Conservation (phyloP, 139 green algal genomes). For the Dunaliella sp. region DNA sequence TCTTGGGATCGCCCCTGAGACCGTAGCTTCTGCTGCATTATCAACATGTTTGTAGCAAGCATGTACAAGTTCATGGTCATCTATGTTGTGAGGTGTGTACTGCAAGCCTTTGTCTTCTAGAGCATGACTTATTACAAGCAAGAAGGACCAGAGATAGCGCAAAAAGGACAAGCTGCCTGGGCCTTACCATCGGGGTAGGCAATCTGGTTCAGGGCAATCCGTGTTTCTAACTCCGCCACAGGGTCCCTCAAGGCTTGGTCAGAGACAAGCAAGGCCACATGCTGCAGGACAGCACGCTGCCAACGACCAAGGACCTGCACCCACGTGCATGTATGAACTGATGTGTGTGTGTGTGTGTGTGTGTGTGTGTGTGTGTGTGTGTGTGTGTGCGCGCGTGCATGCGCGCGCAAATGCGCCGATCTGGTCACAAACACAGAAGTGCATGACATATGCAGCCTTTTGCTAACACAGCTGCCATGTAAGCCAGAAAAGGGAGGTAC, state of each 20-base stretch:
- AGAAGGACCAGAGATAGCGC: background rate
- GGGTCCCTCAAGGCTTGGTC: background rate
- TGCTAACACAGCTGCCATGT: too few relatives aligned
- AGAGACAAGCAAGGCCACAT: background rate
- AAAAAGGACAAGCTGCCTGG: background rate
- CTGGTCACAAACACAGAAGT: too few relatives aligned
- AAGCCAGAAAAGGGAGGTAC: too few relatives aligned
- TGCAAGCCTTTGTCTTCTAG: too few relatives aligned
- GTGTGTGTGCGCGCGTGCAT: background rate
- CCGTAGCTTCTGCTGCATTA: background rate
- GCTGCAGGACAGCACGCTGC: conserved; percentile 11
- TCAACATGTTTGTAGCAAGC: background rate
- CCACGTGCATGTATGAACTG: background rate
- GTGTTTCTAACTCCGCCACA: background rate
- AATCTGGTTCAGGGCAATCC: background rate
- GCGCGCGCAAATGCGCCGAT: background rate
- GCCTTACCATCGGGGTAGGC: background rate
- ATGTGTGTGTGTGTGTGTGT: background rate
- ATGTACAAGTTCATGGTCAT: background rate
- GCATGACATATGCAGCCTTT: too few relatives aligned
- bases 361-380: background rate
- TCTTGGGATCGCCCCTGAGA: background rate
- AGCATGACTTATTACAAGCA: background rate
- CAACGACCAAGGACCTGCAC: conserved; percentile 15
- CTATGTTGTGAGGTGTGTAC: too few relatives aligned